A percentile compares a stretch with the other conserved stretches of the same genome.
These are phyloP conservation scores for Allium cepa DNA, from an alignment of 106 monocot genomes.

Conservation along the genomic window DNA sequence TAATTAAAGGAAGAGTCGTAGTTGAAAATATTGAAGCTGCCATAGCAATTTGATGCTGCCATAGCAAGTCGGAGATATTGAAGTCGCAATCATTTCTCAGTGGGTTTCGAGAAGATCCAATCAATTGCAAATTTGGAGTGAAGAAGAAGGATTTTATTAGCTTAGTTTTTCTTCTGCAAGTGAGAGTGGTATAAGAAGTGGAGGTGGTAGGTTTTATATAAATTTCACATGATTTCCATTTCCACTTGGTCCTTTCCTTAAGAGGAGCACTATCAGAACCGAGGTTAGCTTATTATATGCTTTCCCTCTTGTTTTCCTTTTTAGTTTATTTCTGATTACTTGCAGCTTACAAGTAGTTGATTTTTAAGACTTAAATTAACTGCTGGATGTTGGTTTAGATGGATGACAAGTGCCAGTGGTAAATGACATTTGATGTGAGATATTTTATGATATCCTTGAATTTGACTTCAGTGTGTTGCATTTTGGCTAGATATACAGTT, in stretches of 20 bases:
- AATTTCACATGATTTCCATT: conserved; percentile 97
- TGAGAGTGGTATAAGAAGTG: conserved; percentile 7
- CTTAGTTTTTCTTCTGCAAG: conserved; percentile 33
- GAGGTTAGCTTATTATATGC: conserved; percentile 41
- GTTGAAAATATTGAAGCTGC: too few species aligned
- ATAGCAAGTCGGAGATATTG: too few species aligned
- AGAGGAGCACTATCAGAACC: conserved; percentile 69
- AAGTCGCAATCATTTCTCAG: conserved; percentile 1
- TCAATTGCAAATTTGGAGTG: not conserved
- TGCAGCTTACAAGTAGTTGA: too few species aligned
- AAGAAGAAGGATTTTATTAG: conserved; percentile 7
- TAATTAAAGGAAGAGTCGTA: too few species aligned
- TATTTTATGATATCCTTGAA: not conserved
- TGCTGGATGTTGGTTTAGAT: too few species aligned
- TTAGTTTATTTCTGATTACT: too few species aligned
- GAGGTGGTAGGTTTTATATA: conserved; percentile 70
- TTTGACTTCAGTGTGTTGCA: not conserved
- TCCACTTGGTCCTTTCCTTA: conserved; percentile 94
- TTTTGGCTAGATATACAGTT: too few species aligned
- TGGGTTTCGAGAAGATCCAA: conserved; percentile 15
- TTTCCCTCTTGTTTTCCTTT: not conserved
- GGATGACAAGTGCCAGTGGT: too few species aligned
- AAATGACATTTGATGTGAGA: too few species aligned
- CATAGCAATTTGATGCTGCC: too few species aligned
- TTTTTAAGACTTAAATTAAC: too few species aligned